A percentile compares a stretch with the other conserved stretches of the same genome.
These are phyloP conservation scores for Ganoderma multipileum DNA, from an alignment of 1,284 basidiomycete species.

Conservation along the genomic window DNA sequence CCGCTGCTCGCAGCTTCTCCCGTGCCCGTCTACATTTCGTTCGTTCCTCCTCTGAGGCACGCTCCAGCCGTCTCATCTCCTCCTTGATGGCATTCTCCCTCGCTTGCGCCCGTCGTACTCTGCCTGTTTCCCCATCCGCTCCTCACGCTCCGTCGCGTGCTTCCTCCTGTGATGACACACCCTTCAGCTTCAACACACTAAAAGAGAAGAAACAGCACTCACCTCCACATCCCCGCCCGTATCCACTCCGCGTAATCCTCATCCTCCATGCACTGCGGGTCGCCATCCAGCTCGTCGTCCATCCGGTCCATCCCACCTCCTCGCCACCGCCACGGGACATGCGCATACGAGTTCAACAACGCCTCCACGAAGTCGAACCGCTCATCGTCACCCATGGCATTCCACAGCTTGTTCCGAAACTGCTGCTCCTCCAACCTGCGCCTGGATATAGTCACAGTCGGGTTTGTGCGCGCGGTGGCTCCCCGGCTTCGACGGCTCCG, in stretches of 20 bases:
- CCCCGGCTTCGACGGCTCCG: constrained; percentile 32
- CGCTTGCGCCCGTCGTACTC: constrained; percentile 34
- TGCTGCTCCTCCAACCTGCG: constrained; percentile 59
- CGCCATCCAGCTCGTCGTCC: constrained; percentile 60
- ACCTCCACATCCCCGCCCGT: constrained; percentile 81
- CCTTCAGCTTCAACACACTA: background rate
- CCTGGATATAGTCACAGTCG: constrained; percentile 57
- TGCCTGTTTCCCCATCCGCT: constrained; percentile 61
- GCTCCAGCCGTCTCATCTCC: constrained; percentile 52
- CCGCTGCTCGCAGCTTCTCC: constrained; percentile 49
- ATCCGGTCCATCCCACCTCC: constrained; percentile 41
- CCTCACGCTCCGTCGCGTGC: constrained; percentile 70
- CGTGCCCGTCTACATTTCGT: constrained; percentile 52
- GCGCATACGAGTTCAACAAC: constrained; percentile 68
- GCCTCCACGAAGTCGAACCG: constrained; percentile 67
- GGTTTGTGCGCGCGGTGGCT: constrained; percentile 41
- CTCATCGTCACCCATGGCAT: constrained; percentile 73
- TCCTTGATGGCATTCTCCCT: no score
- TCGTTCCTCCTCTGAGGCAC: constrained; percentile 58
- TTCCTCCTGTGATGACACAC: constrained; percentile 54
- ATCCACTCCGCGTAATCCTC: constrained; percentile 87
- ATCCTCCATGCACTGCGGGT: constrained; percentile 81
- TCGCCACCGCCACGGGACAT: constrained; percentile 68
- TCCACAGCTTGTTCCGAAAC: constrained; percentile 75
- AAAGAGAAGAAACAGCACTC: constrained; percentile 33